These are phyloP conservation scores for Aegilops bicornis DNA, from an alignment of 176 grass and related monocot genomes.

Conservation along the genomic window DNA sequence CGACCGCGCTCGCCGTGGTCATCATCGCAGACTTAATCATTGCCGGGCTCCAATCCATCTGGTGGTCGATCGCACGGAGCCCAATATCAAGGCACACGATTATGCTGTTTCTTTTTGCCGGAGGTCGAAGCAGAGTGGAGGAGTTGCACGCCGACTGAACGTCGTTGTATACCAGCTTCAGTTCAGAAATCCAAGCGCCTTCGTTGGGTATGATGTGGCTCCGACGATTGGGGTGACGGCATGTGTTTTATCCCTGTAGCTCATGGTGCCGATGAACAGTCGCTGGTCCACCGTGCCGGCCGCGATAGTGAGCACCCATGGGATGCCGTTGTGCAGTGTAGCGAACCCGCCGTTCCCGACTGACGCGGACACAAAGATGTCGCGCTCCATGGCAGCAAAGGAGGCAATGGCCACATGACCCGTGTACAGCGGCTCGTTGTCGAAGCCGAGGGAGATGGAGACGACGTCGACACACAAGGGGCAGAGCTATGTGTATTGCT, in stretches of 20 bases:
- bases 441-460: constrained; percentile 46
- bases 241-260: constrained; percentile 23
- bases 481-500: no score
- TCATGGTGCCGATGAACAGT: constrained; percentile 28
- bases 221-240: constrained; percentile 17
- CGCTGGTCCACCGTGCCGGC: constrained; percentile 47
- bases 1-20: constrained; percentile 34
- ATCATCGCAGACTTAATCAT: constrained; percentile 45
- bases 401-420: constrained; percentile 48
- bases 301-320: constrained; percentile 53
- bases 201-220: constrained; percentile 26
- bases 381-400: constrained; percentile 40
- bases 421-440: constrained; percentile 32
- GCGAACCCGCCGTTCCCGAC: constrained; percentile 9
- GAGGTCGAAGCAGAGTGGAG: not conserved
- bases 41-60: constrained; percentile 13
- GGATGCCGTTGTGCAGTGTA: not conserved
- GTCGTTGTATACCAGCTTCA: constrained; percentile 36
- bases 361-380: constrained; percentile 41
- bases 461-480: constrained; percentile 31
- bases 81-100: no score
- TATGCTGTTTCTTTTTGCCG: not conserved
- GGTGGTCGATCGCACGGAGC: no score
- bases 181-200: constrained; percentile 14
- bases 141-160: not conserved